Base-by-base conservation (phyloP, 139 green algal species). In the Diplosphaera chodatii region DNA sequence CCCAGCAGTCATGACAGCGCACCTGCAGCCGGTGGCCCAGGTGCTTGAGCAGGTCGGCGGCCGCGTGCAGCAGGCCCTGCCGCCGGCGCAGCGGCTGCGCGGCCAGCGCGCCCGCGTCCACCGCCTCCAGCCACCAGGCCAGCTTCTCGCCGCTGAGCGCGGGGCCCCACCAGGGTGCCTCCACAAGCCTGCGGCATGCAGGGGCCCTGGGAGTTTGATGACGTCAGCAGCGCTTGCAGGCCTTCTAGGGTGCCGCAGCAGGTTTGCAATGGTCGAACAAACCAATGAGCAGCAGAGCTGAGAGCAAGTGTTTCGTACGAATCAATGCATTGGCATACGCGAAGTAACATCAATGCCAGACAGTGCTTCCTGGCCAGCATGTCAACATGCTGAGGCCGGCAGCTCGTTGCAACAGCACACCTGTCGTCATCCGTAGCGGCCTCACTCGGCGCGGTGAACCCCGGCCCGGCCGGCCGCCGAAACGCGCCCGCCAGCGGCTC, bases 1-100 rank as follows among this genome's bases (percentile, higher is more conserved):
- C n/a, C n/a, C n/a, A n/a, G n/a, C n/a, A n/a, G 28, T 28, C 28
- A 40, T 20, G n/a, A 8, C 34, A n/a, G 4, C 29, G 0, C 33
- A 69, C 74, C 73, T 78, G 41, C 78, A 94, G 68, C 31, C 72
- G 73, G 75, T 90, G 85, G 0, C 89, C 89, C 67, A 95, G 79
- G 66, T 93, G 89, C 29, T 75, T 74, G 25, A 96, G 67, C 56
- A 96, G 67, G 69, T 96, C 91, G 40, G 85, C 83, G 34, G 89
- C 72, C 20, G 87, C 80, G 63, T 94, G 93, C 3, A 95, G 73
- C 41, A 90, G 88, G 13, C 89, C 88, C 37, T 90, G 32, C n/a
- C 86, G 78, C 29, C 80, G 70, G 20, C 86, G 71, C 33, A 83
- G 74, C 25, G 87, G 87, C 84, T 88, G 76, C 33, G 40, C 72